Conservation (phyloP, 371 early-diverging fungal genomes). For the Conidiobolus incongruus region DNA sequence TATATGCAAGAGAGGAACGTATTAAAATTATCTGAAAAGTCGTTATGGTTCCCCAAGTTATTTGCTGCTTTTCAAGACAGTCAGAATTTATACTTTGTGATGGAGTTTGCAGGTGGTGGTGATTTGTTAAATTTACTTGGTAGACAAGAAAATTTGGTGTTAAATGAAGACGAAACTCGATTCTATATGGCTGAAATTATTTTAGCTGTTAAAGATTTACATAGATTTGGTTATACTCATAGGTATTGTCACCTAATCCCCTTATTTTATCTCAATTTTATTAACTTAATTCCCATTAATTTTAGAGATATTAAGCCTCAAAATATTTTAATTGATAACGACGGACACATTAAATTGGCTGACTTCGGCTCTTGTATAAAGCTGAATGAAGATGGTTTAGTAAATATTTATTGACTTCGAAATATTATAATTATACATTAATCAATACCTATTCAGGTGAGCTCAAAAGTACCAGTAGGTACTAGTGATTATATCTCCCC, state of each 20-base stretch:
- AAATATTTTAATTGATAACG: constrained; percentile 7
- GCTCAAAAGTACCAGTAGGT: constrained; percentile 52
- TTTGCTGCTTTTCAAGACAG: constrained; percentile 85
- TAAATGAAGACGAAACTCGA: constrained; percentile 73
- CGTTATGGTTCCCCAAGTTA: constrained; percentile 55
- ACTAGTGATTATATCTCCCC: constrained; percentile 94
- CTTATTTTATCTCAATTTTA: constrained; percentile 14
- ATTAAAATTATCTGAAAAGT: constrained; percentile 28
- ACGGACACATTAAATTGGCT: constrained; percentile 49
- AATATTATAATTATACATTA: background rate
- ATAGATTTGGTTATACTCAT: constrained; percentile 84
- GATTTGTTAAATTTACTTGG: constrained; percentile 82
- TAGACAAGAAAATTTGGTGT: constrained; percentile 22
- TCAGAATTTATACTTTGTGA: constrained; percentile 72
- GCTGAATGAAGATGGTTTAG: constrained; percentile 11
- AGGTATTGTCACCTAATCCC: constrained; percentile 74
- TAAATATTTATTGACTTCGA: constrained; percentile 4
- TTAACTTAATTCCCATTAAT: constrained; percentile 13
- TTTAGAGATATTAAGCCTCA: constrained; percentile 8
- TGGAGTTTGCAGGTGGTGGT: constrained; percentile 94
- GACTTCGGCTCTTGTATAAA: constrained; percentile 70
- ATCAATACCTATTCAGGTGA: constrained; percentile 17
- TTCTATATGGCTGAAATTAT: constrained; percentile 93
- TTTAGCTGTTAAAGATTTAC: constrained; percentile 76
- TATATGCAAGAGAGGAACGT: constrained; percentile 81